Percentiles rank a stretch among this genome's conserved stretches.
These are phyloP conservation scores for Cyberlindnera subsufficiens DNA, from an alignment of 805 yeast genomes.

Conservation along the genomic window DNA sequence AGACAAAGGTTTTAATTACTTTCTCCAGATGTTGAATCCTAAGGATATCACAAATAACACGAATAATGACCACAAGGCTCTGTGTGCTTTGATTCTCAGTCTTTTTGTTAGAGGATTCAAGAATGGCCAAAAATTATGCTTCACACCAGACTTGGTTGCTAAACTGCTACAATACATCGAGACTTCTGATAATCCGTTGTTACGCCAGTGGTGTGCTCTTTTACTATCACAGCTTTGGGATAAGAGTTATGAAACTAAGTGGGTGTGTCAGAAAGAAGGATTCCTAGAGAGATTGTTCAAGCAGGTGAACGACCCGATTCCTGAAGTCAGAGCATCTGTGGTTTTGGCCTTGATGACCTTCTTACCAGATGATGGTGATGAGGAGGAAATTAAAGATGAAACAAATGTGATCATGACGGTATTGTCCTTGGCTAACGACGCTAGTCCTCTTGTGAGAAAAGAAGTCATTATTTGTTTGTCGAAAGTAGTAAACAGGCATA, in stretches of 20 bases:
- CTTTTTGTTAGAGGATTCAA: slow-evolving; percentile 77
- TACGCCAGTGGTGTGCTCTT: slow-evolving; percentile 90
- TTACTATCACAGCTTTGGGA: slow-evolving; percentile 73
- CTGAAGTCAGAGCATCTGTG: slow-evolving; percentile 88
- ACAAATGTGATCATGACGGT: slow-evolving; percentile 63
- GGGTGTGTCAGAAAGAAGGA: slow-evolving; percentile 61
- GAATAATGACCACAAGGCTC: slow-evolving; percentile 76
- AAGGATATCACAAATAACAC: slow-evolving; percentile 22
- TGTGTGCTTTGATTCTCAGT: slow-evolving; percentile 88
- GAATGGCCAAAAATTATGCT: slow-evolving; percentile 75
- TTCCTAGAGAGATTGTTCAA: slow-evolving; percentile 49
- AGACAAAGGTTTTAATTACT: slow-evolving; percentile 86
- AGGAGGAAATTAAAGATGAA: slow-evolving; percentile 55
- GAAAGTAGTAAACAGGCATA: slow-evolving; percentile 62
- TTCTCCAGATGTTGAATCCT: slow-evolving; percentile 68
- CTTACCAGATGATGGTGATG: slow-evolving; percentile 42
- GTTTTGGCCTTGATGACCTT: slow-evolving; percentile 68
- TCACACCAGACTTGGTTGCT: slow-evolving; percentile 63
- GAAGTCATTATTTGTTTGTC: slow-evolving; percentile 78
- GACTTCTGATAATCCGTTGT: slow-evolving; percentile 72
- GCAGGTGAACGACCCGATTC: slow-evolving; percentile 80
- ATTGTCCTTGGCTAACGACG: slow-evolving; percentile 70
- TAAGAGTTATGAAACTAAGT: slow-evolving; percentile 67
- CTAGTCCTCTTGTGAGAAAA: slow-evolving; percentile 81
- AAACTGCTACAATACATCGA: slow-evolving; percentile 63